Conservation (phyloP, 352 stramenopile genomes). For the Phytophthora litchii region DNA sequence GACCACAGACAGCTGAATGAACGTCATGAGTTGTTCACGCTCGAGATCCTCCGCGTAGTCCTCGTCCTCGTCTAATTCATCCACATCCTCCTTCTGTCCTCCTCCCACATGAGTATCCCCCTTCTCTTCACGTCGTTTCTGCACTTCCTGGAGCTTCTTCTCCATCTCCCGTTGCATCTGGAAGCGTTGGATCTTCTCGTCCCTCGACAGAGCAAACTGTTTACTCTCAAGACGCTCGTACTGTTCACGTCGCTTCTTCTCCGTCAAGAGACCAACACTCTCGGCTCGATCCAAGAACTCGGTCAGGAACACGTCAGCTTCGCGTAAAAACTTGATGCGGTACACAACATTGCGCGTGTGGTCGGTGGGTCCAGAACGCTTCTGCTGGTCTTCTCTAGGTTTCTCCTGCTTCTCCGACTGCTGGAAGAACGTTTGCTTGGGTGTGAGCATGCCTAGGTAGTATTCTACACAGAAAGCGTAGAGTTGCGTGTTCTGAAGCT, state of each 20-base stretch:
- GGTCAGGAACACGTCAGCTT: constrained; percentile 79
- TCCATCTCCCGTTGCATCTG: constrained; percentile 79
- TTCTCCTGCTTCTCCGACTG: constrained; percentile 14
- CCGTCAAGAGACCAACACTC: constrained; percentile 59
- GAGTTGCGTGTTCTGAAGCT: constrained; percentile 82
- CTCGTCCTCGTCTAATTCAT: constrained; percentile 53
- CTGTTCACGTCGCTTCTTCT: constrained; percentile 74
- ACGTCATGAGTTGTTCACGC: constrained; percentile 82
- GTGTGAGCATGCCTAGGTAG: constrained; percentile 77
- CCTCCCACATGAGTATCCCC: constrained; percentile 19
- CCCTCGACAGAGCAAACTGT: constrained; percentile 64
- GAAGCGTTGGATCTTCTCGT: constrained; percentile 87
- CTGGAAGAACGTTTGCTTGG: constrained; percentile 82
- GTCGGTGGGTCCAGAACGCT: constrained; percentile 34
- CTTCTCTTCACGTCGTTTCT: constrained; percentile 50
- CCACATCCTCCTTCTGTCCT: constrained; percentile 12
- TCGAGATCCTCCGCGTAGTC: constrained; percentile 78
- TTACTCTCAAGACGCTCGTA: constrained; percentile 79
- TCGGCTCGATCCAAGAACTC: constrained; percentile 79
- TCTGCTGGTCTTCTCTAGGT: constrained; percentile 15
- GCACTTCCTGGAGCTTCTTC: constrained; percentile 62
- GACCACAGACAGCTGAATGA: constrained; percentile 75
- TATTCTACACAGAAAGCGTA: constrained; percentile 85
- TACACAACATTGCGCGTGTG: constrained; percentile 67
- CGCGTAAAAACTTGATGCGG: constrained; percentile 69